These are phyloP conservation scores for Penicillium sp. DNA, from an alignment of 2,329 filamentous ascomycete genomes.

Conservation along the genomic window DNA sequence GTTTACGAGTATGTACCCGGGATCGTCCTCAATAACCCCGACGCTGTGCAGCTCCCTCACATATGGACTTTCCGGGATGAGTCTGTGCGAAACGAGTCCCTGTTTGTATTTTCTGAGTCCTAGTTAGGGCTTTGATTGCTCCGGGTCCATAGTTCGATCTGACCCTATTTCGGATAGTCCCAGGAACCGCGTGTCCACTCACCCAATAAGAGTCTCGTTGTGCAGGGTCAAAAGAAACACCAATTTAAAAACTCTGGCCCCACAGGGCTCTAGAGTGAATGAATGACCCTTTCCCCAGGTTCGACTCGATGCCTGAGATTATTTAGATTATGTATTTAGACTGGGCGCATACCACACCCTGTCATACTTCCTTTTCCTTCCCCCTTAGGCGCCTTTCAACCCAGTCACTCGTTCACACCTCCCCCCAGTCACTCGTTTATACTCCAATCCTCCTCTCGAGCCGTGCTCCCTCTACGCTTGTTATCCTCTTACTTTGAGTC, in stretches of 20 bases:
- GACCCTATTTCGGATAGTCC: constrained; percentile 19
- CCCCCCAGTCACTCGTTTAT: constrained; percentile 10
- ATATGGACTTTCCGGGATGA: not conserved
- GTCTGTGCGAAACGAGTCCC: constrained; percentile 13
- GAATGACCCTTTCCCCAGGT: constrained; percentile 9
- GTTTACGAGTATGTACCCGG: not conserved
- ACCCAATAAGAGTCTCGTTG: constrained; percentile 12
- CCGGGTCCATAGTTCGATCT: constrained; percentile 19
- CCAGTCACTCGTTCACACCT: constrained; percentile 18
- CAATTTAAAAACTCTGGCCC: constrained; percentile 1
- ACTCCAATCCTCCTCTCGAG: constrained; percentile 16
- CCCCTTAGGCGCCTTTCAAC: constrained; percentile 14
- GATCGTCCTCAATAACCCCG: not conserved
- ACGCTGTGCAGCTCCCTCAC: not conserved
- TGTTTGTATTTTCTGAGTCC: constrained; percentile 4
- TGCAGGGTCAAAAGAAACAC: constrained; percentile 8
- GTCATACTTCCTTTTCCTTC: constrained; percentile 14
- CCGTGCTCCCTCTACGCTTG: constrained; percentile 29
- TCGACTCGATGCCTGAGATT: constrained; percentile 5
- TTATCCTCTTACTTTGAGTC: constrained; percentile 22
- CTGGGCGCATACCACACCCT: constrained; percentile 18
- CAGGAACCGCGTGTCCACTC: constrained; percentile 9
- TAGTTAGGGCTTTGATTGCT: constrained; percentile 9
- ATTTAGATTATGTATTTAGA: constrained; percentile 19
- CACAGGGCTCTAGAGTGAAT: constrained; percentile 1